Base-by-base conservation (phyloP, 371 early-diverging fungal species). In the Synchytrium microbalum region DNA sequence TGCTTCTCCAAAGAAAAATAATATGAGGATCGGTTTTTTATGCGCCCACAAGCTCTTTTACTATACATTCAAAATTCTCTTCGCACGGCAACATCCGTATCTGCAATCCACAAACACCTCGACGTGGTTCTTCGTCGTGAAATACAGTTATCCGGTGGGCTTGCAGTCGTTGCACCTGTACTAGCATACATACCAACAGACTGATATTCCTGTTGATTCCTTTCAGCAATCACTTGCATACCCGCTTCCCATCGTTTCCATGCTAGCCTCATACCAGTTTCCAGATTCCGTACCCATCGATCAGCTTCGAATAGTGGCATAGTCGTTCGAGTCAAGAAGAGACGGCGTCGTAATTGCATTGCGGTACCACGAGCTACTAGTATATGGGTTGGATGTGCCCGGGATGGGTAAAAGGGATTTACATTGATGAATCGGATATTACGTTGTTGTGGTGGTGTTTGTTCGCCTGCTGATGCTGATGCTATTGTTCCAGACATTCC, bases 281-380 rank as follows among this genome's bases (percentile, higher is more conserved):
- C 93, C 54, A 95, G 73, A 67, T 89, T 86, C n/a, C 83, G 76
- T 1, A 92, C 92, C 92, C 92, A 92, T n/a, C 88, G 79, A 54
- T 73, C 70, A 8, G 95, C 93, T 71, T 95, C 92, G 74, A 93
- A 95, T 51, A 95, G 72, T 1, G 88, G 82, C 33, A 84, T 87
- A 8, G 67, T 67, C 54, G 93, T 93, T 10, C 93, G 81, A 14
- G 79, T 77, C 64, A 88, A 70, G 74, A 90, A 95, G 56, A 95
- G 71, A 27, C 84, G 78, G 54, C 82, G 78, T 29, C 92, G 84
- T 46, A 93, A 72, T n/a, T 58, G 27, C 31, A 62, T 63, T n/a
- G 63, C 5, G 25, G 62, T 59, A 19, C 69, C 67, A 14, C 30
- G n/a, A 10, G 68, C 29, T 23, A 25, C 61, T 59, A 55, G 63